Evolutionary conservation across 2,329 filamentous ascomycete species (phyloP), one percentile per base, ranked within the genome.

Genomic region (Colletotrichum lupini): DNA sequence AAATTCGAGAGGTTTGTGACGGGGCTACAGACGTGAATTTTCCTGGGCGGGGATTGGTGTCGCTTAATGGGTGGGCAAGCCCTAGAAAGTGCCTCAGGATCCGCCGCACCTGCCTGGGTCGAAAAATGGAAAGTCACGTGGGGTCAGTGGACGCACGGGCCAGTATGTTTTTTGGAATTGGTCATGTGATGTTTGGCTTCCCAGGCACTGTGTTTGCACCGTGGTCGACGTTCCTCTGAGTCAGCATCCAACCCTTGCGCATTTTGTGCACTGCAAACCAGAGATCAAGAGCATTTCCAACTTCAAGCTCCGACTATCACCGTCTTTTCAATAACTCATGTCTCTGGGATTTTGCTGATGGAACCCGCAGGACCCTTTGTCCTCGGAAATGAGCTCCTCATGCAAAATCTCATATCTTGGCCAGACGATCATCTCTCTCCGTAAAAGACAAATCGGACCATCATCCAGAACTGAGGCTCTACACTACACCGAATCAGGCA

Each of bases 21-120:
- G 72, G 73, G 63, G 58, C 42, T 57, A 28, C 53, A 55, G 71
- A 74, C 63, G 60, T 65, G 64, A 73, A 68, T 73, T 68, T 74
- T 74, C 72, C 42, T 49, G 42, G 30, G 67, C 63, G 73, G 68
- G 69, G 61, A 60, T 35, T 46, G 60, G 52, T 52, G 66, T 58
- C 63, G 72, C 64, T 56, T 68, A 55, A 55, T 85, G 83, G 83
- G 84, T 81, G 82, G 82, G 42, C 42, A 84, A 85, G 84, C 85
- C 85, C 85, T 86, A 85, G 79, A 76, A 72, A 37, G 58, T 56
- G 66, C 49, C 63, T 58, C 63, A 66, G 63, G 52, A 66, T 55
- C 46, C 62, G 42, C 42, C 42, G 42, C 42, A 49, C 42, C 42
- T 49, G 7, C 42, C 42, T 49, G 42, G 19, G 8, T 49, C 42